Evolutionary conservation across 2,329 filamentous ascomycete species (phyloP), one percentile per base, ranked within the genome.

Genomic region (Incumbomyces lentus): DNA sequence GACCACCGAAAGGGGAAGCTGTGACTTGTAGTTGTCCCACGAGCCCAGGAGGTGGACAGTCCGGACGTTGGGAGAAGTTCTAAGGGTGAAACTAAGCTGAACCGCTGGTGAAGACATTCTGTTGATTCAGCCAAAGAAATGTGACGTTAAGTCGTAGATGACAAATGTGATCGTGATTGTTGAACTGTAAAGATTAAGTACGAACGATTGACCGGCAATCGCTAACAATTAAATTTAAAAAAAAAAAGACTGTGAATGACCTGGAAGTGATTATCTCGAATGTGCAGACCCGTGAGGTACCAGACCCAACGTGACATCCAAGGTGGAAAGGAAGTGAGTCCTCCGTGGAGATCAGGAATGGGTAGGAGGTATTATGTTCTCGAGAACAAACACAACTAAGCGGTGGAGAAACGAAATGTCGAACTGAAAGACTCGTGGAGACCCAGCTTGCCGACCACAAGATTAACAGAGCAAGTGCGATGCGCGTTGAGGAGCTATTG

Each of bases 31-130:
- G 76, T 86, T 86, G 75, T 98, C 92, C 90, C 90, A 98, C 58
- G 90, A 96, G 62, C 90, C 90, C 70, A 96, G 84, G 58, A 98
- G 78, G 67, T 96, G 90, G 65, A 95, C 90, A 63, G 89, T 90
- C 81, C 95, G 95, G 78, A 93, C 87, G 72, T 88, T 87, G 65
- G 86, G 81, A 64, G 89, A 95, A 67, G 93, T 93, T 74, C 89
- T 87, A 68, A 96, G 86, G 68, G 84, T 83, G 74, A 96, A 96
- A 65, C 88, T 90, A 59, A 95, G 82, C 73, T 95, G 90, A 70
- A 92, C 81, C 66, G 87, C 75, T 69, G 89, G 54, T 10, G 48
- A 49, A 33, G 55, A 56, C 55, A 57, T 57, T 26, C 31, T 53
- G 49, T 19, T 40, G 38, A 43, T 37, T 33, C 14, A 38, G 16